Percentiles rank a stretch among this genome's conserved stretches.
phyloP scores from a whole-genome alignment of 148 eudicot genomes.

The Nyssa sinensis region DNA sequence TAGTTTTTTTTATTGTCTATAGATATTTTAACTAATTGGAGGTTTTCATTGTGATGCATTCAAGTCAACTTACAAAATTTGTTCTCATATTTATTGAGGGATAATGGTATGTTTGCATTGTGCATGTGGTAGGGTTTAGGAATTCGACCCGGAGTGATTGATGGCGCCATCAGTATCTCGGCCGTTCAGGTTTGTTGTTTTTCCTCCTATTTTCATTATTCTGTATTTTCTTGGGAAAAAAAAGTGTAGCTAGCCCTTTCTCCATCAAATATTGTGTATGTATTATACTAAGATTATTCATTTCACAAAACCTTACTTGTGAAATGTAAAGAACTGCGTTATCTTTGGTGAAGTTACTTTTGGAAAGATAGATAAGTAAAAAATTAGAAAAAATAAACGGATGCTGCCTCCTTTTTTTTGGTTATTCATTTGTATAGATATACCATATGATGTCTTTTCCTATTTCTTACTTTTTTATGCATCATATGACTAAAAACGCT shows the following conservation, averaged over 20 bases:
- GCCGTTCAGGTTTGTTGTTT: slow-evolving; percentile 77
- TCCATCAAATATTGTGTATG: neutral
- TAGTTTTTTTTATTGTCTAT: neutral
- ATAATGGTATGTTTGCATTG: neutral
- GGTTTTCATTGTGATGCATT: neutral
- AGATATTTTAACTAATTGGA: neutral
- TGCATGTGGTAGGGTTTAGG: slow-evolving; percentile 68
- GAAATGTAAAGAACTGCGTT: neutral
- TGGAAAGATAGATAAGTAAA: too few species aligned
- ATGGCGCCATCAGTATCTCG: slow-evolving; percentile 97
- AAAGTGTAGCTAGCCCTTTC: neutral
- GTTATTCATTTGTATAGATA: too few species aligned
- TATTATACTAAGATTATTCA: too few species aligned
- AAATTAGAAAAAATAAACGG: too few species aligned
- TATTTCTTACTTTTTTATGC: too few species aligned
- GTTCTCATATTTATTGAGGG: neutral
- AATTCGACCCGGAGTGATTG: slow-evolving; percentile 78
- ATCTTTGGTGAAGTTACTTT: too few species aligned
- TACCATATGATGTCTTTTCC: too few species aligned
- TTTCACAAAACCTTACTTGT: neutral
- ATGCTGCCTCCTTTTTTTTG: too few species aligned
- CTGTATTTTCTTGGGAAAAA: neutral
- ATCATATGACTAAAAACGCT: too few species aligned
- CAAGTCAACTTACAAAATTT: neutral
- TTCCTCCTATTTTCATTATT: neutral